Evolutionary conservation across 768 basidiomycete species (phyloP), one percentile per base, ranked within the genome.

Genomic region (Leccinum truebloodii): DNA sequence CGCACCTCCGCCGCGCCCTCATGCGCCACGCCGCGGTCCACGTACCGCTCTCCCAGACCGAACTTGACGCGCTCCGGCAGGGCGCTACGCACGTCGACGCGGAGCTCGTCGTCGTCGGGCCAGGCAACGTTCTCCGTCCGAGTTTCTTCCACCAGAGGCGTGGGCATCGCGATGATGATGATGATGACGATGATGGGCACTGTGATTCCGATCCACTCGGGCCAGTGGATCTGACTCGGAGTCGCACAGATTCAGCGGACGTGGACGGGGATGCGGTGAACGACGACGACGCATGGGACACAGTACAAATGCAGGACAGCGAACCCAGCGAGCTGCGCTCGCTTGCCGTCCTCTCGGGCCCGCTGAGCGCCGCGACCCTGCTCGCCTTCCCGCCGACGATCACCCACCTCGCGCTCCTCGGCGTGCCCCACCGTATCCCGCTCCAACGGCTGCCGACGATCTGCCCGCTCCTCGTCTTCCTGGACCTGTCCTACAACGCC

Each of bases 401-500:
- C 50, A 88, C 86, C 1, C 83, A 79, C 53, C 75, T 91, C 48
- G 83, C 82, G 20, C 79, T 90, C 28, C 65, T 90, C 61, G 75
- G 82, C 50, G 70, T 90, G 35, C 74, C 80, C 1, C 59, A 73
- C 6, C 76, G 80, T 0, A 71, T 86, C 18, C 76, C 84, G 2
- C 67, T 92, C 20, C 80, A 85, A 62, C 78, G 85, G 61, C 73
- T 92, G 39, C 83, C 88, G 1, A 75, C 71, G 12, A 68, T 81
- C 14, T 88, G 86, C 63, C 90, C 89, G 1, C 70, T 86, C n/a
- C 74, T 92, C 28, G 74, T 81, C 22, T 67, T 86, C 26, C 71
- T 91, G 35, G 89, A 91, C 67, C 69, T 92, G 52, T 92, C 90
- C 1, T 89, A 81, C 69, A 91, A 90, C 54, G 39, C 55, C 5